Evolutionary conservation across 768 basidiomycete species (phyloP), one percentile per base, ranked within the genome.

Genomic region (Agrocybe pediades): DNA sequence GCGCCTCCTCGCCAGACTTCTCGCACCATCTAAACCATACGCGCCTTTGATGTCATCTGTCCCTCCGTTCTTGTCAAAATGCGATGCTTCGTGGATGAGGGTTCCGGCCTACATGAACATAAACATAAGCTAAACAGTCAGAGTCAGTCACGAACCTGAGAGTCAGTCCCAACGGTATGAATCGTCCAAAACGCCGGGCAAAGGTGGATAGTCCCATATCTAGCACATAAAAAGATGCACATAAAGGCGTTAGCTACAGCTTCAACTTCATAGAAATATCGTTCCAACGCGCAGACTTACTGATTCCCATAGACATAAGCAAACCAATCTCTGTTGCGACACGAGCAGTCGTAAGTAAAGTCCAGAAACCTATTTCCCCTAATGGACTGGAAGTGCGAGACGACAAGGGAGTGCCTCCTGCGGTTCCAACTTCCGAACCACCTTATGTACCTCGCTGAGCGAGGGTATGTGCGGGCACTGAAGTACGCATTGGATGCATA

Each of bases 101-200:
- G 74, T 72, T 56, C 72, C 74, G 42, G 57, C 69, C 33, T 36
- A 13, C 3, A 36, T 36, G 11, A 3, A 41, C 16, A 13, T 36
- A 15, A 36, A 15, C 29, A 30, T 30, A 13, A n/a, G 3, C 33
- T 36, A 30, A 30, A 4, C 33, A 13, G 13, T 7, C 7, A 30
- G 33, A 11, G 11, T 4, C 11, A n/a, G n/a, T 5, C n/a, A 36
- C 33, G 11, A 36, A 36, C 33, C 69, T 71, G 71, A 41, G 79
- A 81, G 61, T 82, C 77, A 15, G 78, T 80, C 42, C 81, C 80
- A 15, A 72, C 77, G 47, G 55, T 64, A 6, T 77, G 68, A 6
- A 74, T 75, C 6, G 60, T 19, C 79, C 78, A 82, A 70, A 81
- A 83, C 9, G 71, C 76, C 44, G 65, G 71, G 57, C 81, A 83